Percentiles rank a stretch among this genome's conserved stretches.
Conservation (phyloP, 2,329 filamentous ascomycete genomes). For the Trichoderma asperellum region DNA sequence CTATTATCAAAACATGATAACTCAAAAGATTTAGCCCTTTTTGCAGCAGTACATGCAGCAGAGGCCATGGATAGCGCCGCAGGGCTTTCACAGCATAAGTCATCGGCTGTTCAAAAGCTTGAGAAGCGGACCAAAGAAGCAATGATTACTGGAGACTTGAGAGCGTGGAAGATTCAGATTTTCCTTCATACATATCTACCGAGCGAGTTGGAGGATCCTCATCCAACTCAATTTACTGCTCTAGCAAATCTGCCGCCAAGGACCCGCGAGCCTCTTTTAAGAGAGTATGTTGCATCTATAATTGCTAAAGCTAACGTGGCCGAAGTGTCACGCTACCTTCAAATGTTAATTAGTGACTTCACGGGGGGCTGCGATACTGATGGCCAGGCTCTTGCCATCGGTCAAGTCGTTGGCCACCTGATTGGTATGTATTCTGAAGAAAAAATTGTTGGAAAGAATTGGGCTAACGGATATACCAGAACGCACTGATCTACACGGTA, state of each 20-base stretch:
- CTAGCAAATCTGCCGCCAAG: constrained; percentile 38
- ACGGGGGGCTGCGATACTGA: constrained; percentile 39
- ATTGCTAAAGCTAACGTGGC: constrained; percentile 40
- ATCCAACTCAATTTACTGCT: constrained; percentile 42
- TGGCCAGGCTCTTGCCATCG: constrained; percentile 51
- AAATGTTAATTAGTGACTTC: constrained; percentile 43
- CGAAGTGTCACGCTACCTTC: constrained; percentile 46
- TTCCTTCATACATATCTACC: constrained; percentile 48
- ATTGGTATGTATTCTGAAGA: constrained; percentile 40
- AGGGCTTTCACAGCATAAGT: constrained; percentile 35
- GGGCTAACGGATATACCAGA: constrained; percentile 35
- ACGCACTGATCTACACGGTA: constrained; percentile 37
- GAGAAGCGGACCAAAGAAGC: constrained; percentile 42
- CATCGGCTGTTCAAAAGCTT: constrained; percentile 42
- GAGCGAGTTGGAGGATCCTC: constrained; percentile 38
- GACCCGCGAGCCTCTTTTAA: constrained; percentile 41
- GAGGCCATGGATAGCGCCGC: constrained; percentile 34
- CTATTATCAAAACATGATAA: constrained; percentile 35
- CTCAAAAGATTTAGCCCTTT: constrained; percentile 36
- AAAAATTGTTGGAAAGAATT: too few species aligned
- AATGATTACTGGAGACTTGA: constrained; percentile 43
- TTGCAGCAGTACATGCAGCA: constrained; percentile 43
- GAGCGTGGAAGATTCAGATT: constrained; percentile 52
- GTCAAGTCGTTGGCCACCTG: constrained; percentile 47
- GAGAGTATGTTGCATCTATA: constrained; percentile 40